phyloP scores from a whole-genome alignment of 768 basidiomycete species.

The Auriscalpium microsporum region DNA sequence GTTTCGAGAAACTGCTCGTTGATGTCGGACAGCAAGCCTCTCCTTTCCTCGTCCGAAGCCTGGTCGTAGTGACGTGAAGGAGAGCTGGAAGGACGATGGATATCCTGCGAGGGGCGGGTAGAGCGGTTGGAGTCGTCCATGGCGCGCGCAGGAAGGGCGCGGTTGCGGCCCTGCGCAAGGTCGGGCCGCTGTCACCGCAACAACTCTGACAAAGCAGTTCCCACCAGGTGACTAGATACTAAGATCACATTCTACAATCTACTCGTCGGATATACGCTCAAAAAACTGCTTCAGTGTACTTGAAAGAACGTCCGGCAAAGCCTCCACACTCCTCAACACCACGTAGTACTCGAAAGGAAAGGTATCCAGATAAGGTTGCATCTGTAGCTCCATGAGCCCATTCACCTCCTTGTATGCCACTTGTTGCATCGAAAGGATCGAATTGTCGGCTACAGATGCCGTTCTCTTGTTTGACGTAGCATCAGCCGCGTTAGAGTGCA shows the following conservation, averaged over 20 bases:
- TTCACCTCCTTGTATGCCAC: conserved; percentile 77
- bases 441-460: conserved; percentile 39
- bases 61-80: too few relatives aligned
- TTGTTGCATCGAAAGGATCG: conserved; percentile 90
- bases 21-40: not conserved
- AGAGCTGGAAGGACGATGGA: too few relatives aligned
- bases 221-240: too few relatives aligned
- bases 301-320: conserved; percentile 82
- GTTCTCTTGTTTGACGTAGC: not conserved
- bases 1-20: too few relatives aligned
- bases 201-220: too few relatives aligned
- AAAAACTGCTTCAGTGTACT: conserved; percentile 90
- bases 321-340: conserved; percentile 83
- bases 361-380: conserved; percentile 86
- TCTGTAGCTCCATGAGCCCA: conserved; percentile 78
- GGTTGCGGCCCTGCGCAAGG: too few relatives aligned
- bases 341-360: conserved; percentile 99
- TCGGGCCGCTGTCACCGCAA: too few relatives aligned
- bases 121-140: too few relatives aligned
- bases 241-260: conserved; percentile 9
- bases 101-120: too few relatives aligned
- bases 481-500: conserved; percentile 40
- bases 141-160: too few relatives aligned
- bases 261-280: conserved; percentile 71
- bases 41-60: not conserved